Percentiles rank a stretch among this genome's conserved stretches.
phyloP scores from a whole-genome alignment of 306 rosid genomes.

The Acacia acuminata region DNA sequence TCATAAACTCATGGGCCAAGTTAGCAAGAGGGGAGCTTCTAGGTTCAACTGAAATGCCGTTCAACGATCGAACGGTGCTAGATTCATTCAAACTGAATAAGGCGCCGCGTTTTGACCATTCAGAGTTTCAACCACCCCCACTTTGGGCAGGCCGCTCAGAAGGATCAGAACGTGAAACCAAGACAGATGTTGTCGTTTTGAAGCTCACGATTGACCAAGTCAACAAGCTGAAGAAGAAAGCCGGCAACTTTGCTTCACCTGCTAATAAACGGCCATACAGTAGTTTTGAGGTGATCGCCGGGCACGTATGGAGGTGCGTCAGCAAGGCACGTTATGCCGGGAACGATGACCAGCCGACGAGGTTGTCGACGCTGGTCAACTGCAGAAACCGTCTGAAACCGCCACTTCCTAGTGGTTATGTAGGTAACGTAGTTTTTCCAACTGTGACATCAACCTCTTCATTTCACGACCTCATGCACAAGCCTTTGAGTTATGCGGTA shows the following conservation, averaged over 20 bases:
- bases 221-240: background rate
- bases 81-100: background rate
- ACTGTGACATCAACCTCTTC: constrained; percentile 22
- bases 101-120: constrained; percentile 5
- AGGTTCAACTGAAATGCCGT: background rate
- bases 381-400: constrained; percentile 32
- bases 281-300: constrained; percentile 40
- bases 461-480: constrained; percentile 1
- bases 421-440: constrained; percentile 34
- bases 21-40: constrained; percentile 27
- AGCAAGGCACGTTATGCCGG: constrained; percentile 36
- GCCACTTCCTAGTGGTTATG: constrained; percentile 19
- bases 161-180: background rate
- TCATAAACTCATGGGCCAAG: constrained; percentile 42
- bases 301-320: constrained; percentile 40
- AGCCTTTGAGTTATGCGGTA: constrained; percentile 29
- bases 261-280: constrained; percentile 12
- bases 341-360: constrained; percentile 29
- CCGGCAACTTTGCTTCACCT: too few species aligned
- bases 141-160: background rate
- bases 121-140: constrained; percentile 14
- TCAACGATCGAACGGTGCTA: background rate
- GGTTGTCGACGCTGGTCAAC: constrained; percentile 32
- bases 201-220: constrained; percentile 17
- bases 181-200: background rate